A percentile compares a stretch with the other conserved stretches of the same genome.
Evolutionary conservation across 108 stramenopile species (phyloP).

Genomic region (Pseudonitzschia multistriata): DNA sequence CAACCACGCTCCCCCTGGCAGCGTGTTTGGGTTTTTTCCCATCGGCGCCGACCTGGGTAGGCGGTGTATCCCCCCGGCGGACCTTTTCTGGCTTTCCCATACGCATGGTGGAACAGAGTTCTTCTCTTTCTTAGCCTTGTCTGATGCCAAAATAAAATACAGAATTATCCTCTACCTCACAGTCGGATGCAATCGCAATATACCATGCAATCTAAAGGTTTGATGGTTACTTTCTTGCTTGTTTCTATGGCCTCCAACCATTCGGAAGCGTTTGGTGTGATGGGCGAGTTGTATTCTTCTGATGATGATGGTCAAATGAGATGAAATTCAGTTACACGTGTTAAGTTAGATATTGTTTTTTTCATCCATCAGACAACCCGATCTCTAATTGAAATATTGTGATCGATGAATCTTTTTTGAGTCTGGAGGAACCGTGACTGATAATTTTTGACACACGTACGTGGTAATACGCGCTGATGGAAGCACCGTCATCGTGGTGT

Average conservation of each 20-base stretch:
- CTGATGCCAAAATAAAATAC: background rate
- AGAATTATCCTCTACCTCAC: background rate
- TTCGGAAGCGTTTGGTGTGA: too few species aligned
- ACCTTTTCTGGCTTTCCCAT: slow-evolving; percentile 38
- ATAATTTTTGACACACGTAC: background rate
- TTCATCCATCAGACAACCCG: background rate
- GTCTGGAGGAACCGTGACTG: background rate
- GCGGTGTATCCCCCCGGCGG: slow-evolving; percentile 14
- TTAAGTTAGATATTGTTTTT: background rate
- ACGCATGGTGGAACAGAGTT: slow-evolving; percentile 24
- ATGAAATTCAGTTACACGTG: background rate
- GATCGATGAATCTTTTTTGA: background rate
- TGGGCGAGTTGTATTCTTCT: too few species aligned
- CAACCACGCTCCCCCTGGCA: slow-evolving; percentile 53
- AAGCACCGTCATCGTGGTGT: slow-evolving; percentile 4
- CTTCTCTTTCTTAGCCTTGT: background rate
- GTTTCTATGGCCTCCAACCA: too few species aligned
- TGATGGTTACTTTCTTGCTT: background rate
- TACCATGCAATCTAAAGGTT: background rate
- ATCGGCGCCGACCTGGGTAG: slow-evolving; percentile 19
- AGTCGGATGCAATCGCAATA: background rate
- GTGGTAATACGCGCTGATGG: slow-evolving; percentile 3
- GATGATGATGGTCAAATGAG: background rate
- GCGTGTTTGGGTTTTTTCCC: slow-evolving; percentile 42
- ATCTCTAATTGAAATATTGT: background rate